Conservation (phyloP, 2,329 filamentous ascomycete species). For the Aspergillus sclerotialis region DNA sequence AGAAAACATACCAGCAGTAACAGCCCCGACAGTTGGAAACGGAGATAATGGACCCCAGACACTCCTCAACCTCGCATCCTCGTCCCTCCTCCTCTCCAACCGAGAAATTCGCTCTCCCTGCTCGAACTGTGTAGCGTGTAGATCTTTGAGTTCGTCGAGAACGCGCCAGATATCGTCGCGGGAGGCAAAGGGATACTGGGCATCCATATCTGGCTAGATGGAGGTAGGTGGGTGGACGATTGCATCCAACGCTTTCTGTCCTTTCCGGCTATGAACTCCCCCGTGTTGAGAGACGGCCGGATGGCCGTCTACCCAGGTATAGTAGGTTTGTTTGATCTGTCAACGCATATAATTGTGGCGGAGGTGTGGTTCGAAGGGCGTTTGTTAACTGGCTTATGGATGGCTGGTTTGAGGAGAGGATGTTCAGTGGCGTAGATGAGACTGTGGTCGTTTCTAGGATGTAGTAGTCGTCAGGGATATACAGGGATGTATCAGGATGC, state of each 20-base stretch:
- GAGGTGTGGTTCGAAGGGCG: too few relatives aligned
- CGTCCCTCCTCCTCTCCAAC: constrained; percentile 56
- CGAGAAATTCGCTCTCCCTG: constrained; percentile 55
- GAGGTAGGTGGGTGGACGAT: background rate
- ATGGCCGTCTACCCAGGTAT: constrained; percentile 29
- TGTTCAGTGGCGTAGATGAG: too few relatives aligned
- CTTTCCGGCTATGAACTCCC: constrained; percentile 10
- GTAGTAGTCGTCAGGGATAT: too few relatives aligned
- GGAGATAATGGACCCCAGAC: constrained; percentile 82
- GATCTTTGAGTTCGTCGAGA: constrained; percentile 54
- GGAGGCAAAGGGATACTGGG: constrained; percentile 57
- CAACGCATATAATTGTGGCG: constrained; percentile 11
- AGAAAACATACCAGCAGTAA: constrained; percentile 65
- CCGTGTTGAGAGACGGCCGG: constrained; percentile 27
- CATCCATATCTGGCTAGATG: constrained; percentile 46
- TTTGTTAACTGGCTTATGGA: too few relatives aligned
- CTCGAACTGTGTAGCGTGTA: constrained; percentile 55
- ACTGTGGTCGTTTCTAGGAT: too few relatives aligned
- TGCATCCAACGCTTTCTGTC: background rate
- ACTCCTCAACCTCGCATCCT: constrained; percentile 64
- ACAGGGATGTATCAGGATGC: too few relatives aligned
- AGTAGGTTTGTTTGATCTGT: constrained; percentile 8
- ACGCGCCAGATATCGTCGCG: constrained; percentile 60
- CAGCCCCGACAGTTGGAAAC: constrained; percentile 74
- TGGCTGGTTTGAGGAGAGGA: too few relatives aligned